A percentile compares a stretch with the other conserved stretches of the same genome.
phyloP scores from a whole-genome alignment of 2,329 filamentous ascomycete species.

The Sporothrix mexicana region DNA sequence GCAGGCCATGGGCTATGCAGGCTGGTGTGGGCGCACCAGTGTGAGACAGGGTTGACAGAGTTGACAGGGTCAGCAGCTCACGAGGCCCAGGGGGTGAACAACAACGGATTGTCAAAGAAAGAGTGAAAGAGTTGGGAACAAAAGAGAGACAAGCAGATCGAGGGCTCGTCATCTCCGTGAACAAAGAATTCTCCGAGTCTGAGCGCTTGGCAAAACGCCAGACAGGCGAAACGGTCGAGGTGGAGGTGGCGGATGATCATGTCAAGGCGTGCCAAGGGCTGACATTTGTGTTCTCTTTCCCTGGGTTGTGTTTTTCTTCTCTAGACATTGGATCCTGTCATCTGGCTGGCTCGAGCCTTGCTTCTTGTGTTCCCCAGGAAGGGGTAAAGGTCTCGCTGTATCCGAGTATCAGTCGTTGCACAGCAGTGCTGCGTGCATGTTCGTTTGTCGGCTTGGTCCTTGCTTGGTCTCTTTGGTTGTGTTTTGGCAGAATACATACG shows the following conservation, averaged over 20 bases:
- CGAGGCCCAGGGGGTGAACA: background rate
- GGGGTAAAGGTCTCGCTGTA: background rate
- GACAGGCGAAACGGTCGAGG: background rate
- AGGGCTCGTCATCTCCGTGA: background rate
- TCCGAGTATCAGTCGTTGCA: background rate
- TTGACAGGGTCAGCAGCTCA: background rate
- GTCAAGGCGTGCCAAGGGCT: background rate
- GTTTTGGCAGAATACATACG: background rate
- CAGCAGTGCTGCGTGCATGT: background rate
- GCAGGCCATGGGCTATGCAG: background rate
- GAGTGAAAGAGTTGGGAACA: too few species aligned
- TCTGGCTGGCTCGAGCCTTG: background rate
- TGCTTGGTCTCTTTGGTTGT: background rate
- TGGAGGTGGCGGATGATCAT: background rate
- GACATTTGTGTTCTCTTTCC: too few species aligned
- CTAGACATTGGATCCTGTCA: too few species aligned
- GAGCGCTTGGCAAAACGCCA: background rate
- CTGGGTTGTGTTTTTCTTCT: too few species aligned
- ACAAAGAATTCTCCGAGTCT: constrained; percentile 10
- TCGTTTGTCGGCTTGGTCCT: background rate
- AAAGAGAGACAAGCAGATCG: background rate
- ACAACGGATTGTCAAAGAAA: background rate
- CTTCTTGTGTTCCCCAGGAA: background rate
- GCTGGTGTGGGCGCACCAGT: constrained; percentile 15
- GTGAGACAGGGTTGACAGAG: background rate